Evolutionary conservation across 768 basidiomycete species (phyloP).

Genomic region (Phylloporus sp.): DNA sequence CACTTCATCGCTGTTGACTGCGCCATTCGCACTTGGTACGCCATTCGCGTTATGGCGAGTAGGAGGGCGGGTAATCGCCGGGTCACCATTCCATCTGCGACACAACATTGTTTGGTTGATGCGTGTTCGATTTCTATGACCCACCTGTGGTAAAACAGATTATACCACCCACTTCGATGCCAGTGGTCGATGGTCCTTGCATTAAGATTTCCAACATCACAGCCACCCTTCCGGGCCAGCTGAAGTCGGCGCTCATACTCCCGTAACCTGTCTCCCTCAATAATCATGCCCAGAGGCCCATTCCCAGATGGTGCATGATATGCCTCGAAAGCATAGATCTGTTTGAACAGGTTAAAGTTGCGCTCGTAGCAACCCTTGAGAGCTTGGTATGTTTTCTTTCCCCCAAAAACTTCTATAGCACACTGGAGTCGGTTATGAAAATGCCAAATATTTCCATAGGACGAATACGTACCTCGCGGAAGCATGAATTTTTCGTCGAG

Average conservation of each 20-base stretch:
- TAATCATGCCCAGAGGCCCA: conserved; percentile 37
- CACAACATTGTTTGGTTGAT: conserved; percentile 2
- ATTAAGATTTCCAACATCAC: conserved; percentile 69
- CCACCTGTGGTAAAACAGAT: conserved; percentile 64
- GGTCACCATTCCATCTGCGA: conserved; percentile 62
- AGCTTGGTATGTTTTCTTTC: conserved; percentile 78
- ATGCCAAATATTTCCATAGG: neutral
- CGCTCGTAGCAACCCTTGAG: conserved; percentile 83
- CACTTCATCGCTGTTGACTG: conserved; percentile 40
- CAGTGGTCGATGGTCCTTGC: conserved; percentile 75
- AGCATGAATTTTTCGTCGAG: conserved; percentile 77
- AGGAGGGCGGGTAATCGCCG: conserved; percentile 49
- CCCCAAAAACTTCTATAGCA: conserved; percentile 62
- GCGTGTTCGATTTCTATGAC: conserved; percentile 4
- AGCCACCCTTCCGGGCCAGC: conserved; percentile 56
- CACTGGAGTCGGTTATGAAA: conserved; percentile 42
- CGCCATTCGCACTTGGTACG: conserved; percentile 25
- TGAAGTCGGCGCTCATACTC: conserved; percentile 72
- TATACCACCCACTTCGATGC: conserved; percentile 75
- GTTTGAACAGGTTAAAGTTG: conserved; percentile 80
- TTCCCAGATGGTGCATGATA: conserved; percentile 35
- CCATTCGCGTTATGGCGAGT: conserved; percentile 34
- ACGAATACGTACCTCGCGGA: conserved; percentile 55
- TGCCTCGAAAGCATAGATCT: conserved; percentile 68
- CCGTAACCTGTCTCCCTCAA: conserved; percentile 60